Evolutionary conservation across 208 protist species (phyloP).

Genomic region (Trypanosoma lewisi): DNA sequence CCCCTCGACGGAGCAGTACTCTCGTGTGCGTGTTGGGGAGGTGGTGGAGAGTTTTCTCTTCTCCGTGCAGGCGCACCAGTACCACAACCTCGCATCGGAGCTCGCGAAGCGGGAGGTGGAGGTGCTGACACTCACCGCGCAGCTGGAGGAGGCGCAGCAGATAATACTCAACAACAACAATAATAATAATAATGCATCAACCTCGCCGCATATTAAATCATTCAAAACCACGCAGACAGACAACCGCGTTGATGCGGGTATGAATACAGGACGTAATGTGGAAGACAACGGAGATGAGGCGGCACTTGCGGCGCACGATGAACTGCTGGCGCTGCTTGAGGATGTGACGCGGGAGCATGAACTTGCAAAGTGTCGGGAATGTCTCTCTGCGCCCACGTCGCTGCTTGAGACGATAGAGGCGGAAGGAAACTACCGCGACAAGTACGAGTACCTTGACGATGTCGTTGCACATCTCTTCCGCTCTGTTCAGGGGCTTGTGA

Average conservation of each 20-base stretch:
- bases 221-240: constrained; percentile 26
- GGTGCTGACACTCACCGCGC: constrained; percentile 26
- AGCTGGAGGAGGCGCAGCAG: constrained; percentile 27
- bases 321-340: constrained; percentile 66
- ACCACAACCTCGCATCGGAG: constrained; percentile 67
- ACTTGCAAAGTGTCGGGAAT: constrained; percentile 59
- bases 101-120: constrained; percentile 59
- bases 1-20: constrained; percentile 63
- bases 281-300: not conserved
- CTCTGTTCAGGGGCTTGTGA: constrained; percentile 45
- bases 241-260: constrained; percentile 4
- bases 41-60: constrained; percentile 82
- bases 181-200: not conserved
- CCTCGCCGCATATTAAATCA: not conserved
- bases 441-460: constrained; percentile 41
- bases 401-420: constrained; percentile 35
- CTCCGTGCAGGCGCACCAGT: constrained; percentile 69
- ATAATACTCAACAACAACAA: too few relatives aligned
- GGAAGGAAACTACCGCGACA: constrained; percentile 24
- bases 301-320: constrained; percentile 45
- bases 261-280: constrained; percentile 3
- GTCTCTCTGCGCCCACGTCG: constrained; percentile 43
- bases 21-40: constrained; percentile 65
- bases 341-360: constrained; percentile 68
- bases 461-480: constrained; percentile 51